Evolutionary conservation across 257 asterid species (phyloP).

Genomic region (Fraxinus cuspidata): DNA sequence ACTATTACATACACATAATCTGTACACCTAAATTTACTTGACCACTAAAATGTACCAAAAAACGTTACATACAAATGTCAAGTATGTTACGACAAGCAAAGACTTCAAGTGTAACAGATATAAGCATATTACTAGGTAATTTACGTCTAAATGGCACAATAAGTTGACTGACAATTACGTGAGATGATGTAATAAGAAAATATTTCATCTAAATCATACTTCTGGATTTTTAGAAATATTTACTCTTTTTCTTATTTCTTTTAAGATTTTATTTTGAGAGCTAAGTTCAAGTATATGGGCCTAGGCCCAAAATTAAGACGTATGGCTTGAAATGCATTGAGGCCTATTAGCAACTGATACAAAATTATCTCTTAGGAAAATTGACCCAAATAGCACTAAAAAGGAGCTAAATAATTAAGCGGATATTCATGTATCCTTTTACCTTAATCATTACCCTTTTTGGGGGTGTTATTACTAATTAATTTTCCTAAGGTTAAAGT

Average conservation of each 20-base stretch:
- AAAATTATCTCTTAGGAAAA: neutral
- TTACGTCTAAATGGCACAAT: too few relatives aligned
- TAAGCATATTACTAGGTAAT: too few relatives aligned
- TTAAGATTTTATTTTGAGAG: neutral
- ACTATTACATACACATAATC: too few relatives aligned
- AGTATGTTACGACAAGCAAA: too few relatives aligned
- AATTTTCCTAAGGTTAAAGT: too few relatives aligned
- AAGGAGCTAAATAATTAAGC: neutral
- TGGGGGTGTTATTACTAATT: neutral
- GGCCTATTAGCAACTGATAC: neutral
- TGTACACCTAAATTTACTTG: too few relatives aligned
- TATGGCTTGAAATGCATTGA: neutral
- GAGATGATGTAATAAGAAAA: neutral
- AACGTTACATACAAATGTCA: too few relatives aligned
- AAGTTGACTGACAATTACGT: too few relatives aligned
- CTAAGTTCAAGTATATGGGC: neutral
- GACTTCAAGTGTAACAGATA: too few relatives aligned
- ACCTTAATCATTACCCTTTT: neutral
- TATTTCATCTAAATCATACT: neutral
- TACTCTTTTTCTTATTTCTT: too few relatives aligned
- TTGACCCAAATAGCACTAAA: neutral
- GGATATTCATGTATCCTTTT: neutral
- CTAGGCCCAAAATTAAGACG: neutral
- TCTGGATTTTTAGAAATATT: neutral
- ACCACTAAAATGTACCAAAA: too few relatives aligned